phyloP scores from a whole-genome alignment of 345 rosid species.

The Sonneratia alba region DNA sequence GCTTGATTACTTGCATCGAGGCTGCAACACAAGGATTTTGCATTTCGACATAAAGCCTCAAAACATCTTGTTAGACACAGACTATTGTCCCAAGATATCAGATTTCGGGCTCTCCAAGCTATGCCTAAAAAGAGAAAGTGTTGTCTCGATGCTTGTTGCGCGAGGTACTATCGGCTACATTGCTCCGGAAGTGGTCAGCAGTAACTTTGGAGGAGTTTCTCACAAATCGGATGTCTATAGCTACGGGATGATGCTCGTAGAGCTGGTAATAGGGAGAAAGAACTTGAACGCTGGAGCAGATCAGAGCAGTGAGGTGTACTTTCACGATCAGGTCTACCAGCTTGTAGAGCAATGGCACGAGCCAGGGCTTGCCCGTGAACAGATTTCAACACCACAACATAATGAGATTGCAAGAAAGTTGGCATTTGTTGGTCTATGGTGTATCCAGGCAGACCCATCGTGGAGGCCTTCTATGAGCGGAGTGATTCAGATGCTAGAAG shows the following conservation, averaged over 20 bases:
- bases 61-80: slow-evolving; percentile 10
- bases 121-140: slow-evolving; percentile 21
- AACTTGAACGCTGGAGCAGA: slow-evolving; percentile 7
- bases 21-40: slow-evolving; percentile 30
- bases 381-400: slow-evolving; percentile 6
- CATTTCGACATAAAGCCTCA: slow-evolving; percentile 53
- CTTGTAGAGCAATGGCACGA: slow-evolving; percentile 15
- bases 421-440: slow-evolving; percentile 8
- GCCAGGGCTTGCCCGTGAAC: background rate
- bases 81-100: slow-evolving; percentile 26
- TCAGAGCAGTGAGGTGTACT: slow-evolving; percentile 19
- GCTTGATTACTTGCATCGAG: slow-evolving; percentile 35
- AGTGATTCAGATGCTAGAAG: slow-evolving; percentile 13
- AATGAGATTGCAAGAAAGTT: slow-evolving; percentile 5
- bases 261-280: slow-evolving; percentile 31
- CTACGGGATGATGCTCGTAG: slow-evolving; percentile 37
- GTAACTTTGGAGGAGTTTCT: slow-evolving; percentile 25
- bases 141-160: slow-evolving; percentile 13
- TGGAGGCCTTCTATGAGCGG: slow-evolving; percentile 5
- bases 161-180: slow-evolving; percentile 32
- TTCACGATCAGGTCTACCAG: slow-evolving; percentile 24
- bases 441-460: slow-evolving; percentile 9
- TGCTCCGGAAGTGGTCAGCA: slow-evolving; percentile 32
- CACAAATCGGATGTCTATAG: slow-evolving; percentile 44
- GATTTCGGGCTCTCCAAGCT: slow-evolving; percentile 43